Percentiles rank a stretch among this genome's conserved stretches.
Evolutionary conservation across 257 asterid genomes (phyloP).

Genomic region (Nicotiana benthamiana): DNA sequence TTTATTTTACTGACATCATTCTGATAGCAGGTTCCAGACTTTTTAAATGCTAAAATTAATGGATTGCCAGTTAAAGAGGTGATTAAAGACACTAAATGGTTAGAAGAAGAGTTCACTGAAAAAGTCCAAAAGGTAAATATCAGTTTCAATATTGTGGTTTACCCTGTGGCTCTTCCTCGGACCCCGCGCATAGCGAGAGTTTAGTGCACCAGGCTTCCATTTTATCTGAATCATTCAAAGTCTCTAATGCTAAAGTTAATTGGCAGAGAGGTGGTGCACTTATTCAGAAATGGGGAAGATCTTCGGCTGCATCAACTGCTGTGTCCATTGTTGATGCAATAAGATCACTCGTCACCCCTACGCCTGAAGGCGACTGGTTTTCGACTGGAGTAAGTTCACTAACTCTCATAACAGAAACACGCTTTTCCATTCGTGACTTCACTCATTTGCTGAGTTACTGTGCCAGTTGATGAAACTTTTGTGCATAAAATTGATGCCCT

Average conservation of each 20-base stretch:
- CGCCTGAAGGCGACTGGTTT: slow-evolving; percentile 96
- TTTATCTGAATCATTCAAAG: neutral
- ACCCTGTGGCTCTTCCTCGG: too few species aligned
- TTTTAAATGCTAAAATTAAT: slow-evolving; percentile 74
- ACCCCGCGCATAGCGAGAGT: too few species aligned
- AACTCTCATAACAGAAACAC: neutral
- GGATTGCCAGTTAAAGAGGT: slow-evolving; percentile 81
- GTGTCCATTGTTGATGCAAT: slow-evolving; percentile 86
- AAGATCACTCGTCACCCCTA: slow-evolving; percentile 83
- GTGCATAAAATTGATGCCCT: neutral
- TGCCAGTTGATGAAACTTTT: neutral
- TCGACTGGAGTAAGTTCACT: slow-evolving; percentile 70
- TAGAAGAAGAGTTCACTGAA: slow-evolving; percentile 87
- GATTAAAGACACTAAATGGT: slow-evolving; percentile 75
- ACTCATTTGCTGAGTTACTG: neutral
- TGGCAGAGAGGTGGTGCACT: slow-evolving; percentile 93
- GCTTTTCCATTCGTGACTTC: neutral
- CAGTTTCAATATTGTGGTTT: neutral
- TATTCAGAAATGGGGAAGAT: slow-evolving; percentile 97
- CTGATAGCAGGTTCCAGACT: slow-evolving; percentile 75
- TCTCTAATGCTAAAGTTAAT: slow-evolving; percentile 1
- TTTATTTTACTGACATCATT: neutral
- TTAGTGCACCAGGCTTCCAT: too few species aligned
- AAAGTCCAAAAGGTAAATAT: slow-evolving; percentile 68
- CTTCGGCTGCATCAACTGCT: slow-evolving; percentile 98